Evolutionary conservation across 1,284 basidiomycete species (phyloP), one percentile per base, ranked within the genome.

Genomic region (Ceratorhiza oryzae-sativae): DNA sequence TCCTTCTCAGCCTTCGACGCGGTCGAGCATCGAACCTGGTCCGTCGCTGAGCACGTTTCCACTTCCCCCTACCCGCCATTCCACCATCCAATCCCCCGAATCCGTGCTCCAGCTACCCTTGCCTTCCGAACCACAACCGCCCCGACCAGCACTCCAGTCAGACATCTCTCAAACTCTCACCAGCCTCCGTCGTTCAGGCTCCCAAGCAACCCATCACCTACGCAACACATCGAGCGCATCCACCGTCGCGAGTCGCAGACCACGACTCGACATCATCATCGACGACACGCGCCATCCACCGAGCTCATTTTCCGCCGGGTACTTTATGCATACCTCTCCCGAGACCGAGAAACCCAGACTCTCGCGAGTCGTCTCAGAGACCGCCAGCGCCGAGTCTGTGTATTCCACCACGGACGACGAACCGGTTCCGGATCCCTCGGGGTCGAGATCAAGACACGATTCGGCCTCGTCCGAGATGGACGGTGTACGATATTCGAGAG

Each of bases 271-370:
- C 36, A 39, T 39, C 13, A 13, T 39, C 36, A 39, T 13, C 6
- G 36, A 39, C 36, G 36, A 18, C 25, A 41, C 23, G 13, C 41
- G 25, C 10, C 23, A 23, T 27, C 23, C 41, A 9, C 59, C 39
- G 13, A 30, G 10, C 2, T 25, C 41, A 27, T n/a, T 30, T 13
- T n/a, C 25, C 5, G 23, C 59, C n/a, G 59, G 59, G n/a, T 61
- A 61, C 42, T 61, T 61, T 25, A 61, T 46, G 59, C 20, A 61
- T 46, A 13, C 27, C 13, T 32, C 59, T 5, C 41, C 41, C 12
- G 6, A 56, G 12, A 20, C 6, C 4, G 56, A 41, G 39, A 10
- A 15, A 18, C 59, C 25, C 12, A 27, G 20, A 8, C 27, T 30
- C 8, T 15, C 59, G 41, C 23, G 42, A n/a, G 18, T n/a, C 25